A percentile compares a stretch with the other conserved stretches of the same genome.
Evolutionary conservation across 352 stramenopile genomes (phyloP).

Genomic region (Pythium dissimile): DNA sequence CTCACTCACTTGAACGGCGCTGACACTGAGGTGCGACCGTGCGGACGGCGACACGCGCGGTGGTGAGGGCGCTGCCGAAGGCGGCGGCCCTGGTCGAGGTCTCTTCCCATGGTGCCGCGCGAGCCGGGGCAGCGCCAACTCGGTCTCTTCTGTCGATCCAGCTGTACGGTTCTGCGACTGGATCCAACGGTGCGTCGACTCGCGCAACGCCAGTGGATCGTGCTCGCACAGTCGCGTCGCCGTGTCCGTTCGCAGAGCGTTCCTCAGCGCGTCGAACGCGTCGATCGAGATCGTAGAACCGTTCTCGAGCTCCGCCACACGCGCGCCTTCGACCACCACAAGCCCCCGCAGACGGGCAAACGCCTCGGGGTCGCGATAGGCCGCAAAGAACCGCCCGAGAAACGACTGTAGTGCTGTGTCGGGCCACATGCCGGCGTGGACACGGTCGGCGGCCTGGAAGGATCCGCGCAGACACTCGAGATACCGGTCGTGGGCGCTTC

Average conservation of each 20-base stretch:
- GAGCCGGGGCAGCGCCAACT: slow-evolving; percentile 11
- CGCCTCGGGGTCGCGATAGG: slow-evolving; percentile 6
- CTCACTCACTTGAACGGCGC: background rate
- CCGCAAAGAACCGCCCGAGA: slow-evolving; percentile 1
- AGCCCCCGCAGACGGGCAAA: slow-evolving; percentile 1
- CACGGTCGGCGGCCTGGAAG: background rate
- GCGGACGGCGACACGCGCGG: background rate
- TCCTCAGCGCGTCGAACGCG: slow-evolving; percentile 38
- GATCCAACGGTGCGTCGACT: background rate
- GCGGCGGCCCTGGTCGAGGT: background rate
- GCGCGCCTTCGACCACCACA: slow-evolving; percentile 1
- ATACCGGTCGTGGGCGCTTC: slow-evolving; percentile 14
- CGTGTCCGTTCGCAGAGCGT: slow-evolving; percentile 34
- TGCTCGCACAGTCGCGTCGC: slow-evolving; percentile 34
- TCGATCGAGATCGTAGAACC: background rate
- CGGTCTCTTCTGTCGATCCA: background rate
- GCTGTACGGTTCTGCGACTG: background rate
- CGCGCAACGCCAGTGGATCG: slow-evolving; percentile 32
- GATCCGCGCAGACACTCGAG: slow-evolving; percentile 11
- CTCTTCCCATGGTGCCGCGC: slow-evolving; percentile 4
- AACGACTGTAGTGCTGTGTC: background rate
- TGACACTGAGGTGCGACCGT: slow-evolving; percentile 2
- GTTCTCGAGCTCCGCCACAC: background rate
- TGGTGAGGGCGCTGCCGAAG: background rate
- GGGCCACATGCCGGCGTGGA: background rate